Evolutionary conservation across 2,329 filamentous ascomycete species (phyloP), one percentile per base, ranked within the genome.

Genomic region (Colletotrichum gigasporum): DNA sequence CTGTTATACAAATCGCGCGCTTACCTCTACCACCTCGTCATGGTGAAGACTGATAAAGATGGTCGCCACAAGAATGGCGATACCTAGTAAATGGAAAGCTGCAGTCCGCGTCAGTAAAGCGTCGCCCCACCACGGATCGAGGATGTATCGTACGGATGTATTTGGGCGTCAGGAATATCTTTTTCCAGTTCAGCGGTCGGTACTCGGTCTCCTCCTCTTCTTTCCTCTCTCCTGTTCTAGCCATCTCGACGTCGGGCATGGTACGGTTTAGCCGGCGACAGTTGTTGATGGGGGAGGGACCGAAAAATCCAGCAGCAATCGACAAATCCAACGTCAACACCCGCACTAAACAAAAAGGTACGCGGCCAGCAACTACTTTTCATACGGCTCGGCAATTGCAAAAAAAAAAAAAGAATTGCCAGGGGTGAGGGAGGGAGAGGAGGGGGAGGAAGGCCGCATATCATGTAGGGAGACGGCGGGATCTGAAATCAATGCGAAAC

Each of bases 21-120:
- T 34, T 8, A 78, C 76, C 6, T 70, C 66, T 37, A 80, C 77
- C 34, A 79, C 76, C 47, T 77, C 58, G 65, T 78, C 75, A 63
- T 80, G 78, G 16, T 76, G 70, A n/a, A 79, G 60, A 5, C 75
- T 74, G 37, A 79, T 71, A 11, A 78, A 67, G 18, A 73, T 67
- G 0, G 74, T 76, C 4, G 75, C 56, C 5, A 78, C 66, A 12
- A 71, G 39, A 18, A 75, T 67, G 12, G 74, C 53, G 11, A 77
- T 71, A 3, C 60, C 44, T 20, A 79, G 51, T 14, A 78, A 71
- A 65, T 71, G 72, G 30, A 66, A 69, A 16, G 71, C 60, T 63
- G 37, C n/a, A 3, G 8, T n/a, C 14, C 26, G 5, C 2, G 16
- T 63, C 18, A 63, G 37, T 20, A 4, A 37, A 11, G n/a, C n/a